A percentile compares a stretch with the other conserved stretches of the same genome.
phyloP scores from a whole-genome alignment of 352 stramenopile genomes.

The Globisporangium abappressorium region DNA sequence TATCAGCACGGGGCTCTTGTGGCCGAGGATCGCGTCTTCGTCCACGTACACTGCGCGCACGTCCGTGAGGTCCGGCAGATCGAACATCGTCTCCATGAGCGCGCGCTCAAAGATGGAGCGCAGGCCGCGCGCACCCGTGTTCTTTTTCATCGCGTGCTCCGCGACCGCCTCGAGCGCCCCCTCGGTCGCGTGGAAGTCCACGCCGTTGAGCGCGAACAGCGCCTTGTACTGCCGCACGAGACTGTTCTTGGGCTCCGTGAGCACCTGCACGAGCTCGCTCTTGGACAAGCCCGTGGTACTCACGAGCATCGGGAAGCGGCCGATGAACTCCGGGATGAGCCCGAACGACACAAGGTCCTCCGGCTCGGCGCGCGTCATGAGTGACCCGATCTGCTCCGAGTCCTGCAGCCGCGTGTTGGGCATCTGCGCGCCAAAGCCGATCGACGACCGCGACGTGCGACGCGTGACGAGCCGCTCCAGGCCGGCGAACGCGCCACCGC shows the following conservation, averaged over 20 bases:
- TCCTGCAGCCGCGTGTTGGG: constrained; percentile 65
- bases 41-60: constrained; percentile 95
- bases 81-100: constrained; percentile 97
- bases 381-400: constrained; percentile 84
- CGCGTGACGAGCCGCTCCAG: constrained; percentile 94
- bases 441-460: constrained; percentile 92
- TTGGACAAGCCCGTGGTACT: constrained; percentile 91
- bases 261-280: constrained; percentile 92
- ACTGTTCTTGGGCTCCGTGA: constrained; percentile 97
- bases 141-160: constrained; percentile 89
- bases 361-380: constrained; percentile 92
- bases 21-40: constrained; percentile 87
- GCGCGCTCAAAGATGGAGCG: constrained; percentile 93
- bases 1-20: constrained; percentile 90
- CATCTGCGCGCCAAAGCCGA: constrained; percentile 97
- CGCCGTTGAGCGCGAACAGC: constrained; percentile 95
- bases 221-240: constrained; percentile 97
- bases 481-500: constrained; percentile 95
- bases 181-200: constrained; percentile 95
- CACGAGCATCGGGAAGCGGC: constrained; percentile 96
- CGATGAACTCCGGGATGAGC: constrained; percentile 98
- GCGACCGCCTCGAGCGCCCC: constrained; percentile 94
- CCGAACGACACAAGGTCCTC: constrained; percentile 97
- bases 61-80: constrained; percentile 89
- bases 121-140: constrained; percentile 95